Evolutionary conservation across 306 rosid species (phyloP).

Genomic region (Corylus americana): DNA sequence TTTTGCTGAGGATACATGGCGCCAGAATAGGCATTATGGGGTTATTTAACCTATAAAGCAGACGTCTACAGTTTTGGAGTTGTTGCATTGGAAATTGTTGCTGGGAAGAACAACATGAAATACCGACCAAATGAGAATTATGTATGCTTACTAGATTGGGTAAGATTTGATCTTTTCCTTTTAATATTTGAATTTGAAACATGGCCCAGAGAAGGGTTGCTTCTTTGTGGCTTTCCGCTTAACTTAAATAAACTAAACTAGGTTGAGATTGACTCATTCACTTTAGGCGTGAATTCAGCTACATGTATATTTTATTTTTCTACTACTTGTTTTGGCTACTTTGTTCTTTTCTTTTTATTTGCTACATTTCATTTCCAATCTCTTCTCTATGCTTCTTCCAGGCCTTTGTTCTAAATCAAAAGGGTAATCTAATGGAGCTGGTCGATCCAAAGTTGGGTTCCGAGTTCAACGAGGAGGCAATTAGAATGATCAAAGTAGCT

Average conservation of each 20-base stretch:
- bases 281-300: neutral
- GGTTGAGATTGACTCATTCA: neutral
- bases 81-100: conserved; percentile 52
- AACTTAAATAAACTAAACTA: neutral
- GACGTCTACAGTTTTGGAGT: conserved; percentile 68
- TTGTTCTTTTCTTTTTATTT: neutral
- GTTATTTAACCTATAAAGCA: conserved; percentile 51
- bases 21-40: conserved; percentile 74
- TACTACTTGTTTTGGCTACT: too few relatives aligned
- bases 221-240: conserved; percentile 3
- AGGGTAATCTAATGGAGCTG: conserved; percentile 40
- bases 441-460: conserved; percentile 56
- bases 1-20: conserved; percentile 74
- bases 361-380: neutral
- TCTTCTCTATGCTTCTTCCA: neutral
- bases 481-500: conserved; percentile 48
- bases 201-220: neutral
- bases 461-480: conserved; percentile 43
- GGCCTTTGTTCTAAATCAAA: neutral
- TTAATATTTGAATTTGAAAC: neutral
- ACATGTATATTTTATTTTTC: neutral
- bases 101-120: conserved; percentile 48
- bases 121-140: conserved; percentile 43
- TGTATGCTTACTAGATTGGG: conserved; percentile 67
- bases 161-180: conserved; percentile 14